A percentile compares a stretch with the other conserved stretches of the same genome.
Conservation (phyloP, 2,329 filamentous ascomycete genomes). For the Periconia macrospinosa region DNA sequence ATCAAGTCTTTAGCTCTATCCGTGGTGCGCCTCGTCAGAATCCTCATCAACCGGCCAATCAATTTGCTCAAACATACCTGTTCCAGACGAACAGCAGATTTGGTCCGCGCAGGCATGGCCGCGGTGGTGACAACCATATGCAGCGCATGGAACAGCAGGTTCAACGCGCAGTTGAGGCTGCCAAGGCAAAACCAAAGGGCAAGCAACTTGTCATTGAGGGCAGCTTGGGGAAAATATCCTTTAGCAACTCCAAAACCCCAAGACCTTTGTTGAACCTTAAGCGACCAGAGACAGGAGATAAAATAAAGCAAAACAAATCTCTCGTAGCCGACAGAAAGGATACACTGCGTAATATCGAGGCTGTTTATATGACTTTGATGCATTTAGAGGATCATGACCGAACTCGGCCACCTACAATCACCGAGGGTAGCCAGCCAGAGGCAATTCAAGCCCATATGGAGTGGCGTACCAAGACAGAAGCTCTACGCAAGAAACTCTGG, state of each 20-base stretch:
- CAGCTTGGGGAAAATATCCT: conserved; percentile 95
- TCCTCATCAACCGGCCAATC: conserved; percentile 88
- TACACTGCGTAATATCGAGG: conserved; percentile 83
- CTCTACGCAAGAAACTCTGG: conserved; percentile 83
- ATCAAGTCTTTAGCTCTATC: conserved; percentile 95
- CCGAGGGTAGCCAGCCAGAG: conserved; percentile 66
- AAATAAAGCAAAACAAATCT: conserved; percentile 47
- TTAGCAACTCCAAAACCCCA: conserved; percentile 97
- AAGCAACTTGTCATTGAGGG: conserved; percentile 96
- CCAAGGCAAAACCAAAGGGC: conserved; percentile 96
- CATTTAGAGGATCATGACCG: conserved; percentile 91
- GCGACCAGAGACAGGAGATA: conserved; percentile 69
- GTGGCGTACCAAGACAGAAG: conserved; percentile 72
- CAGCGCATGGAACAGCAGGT: conserved; percentile 99
- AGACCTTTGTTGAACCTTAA: conserved; percentile 96
- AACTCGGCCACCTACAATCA: conserved; percentile 69
- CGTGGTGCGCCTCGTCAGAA: conserved; percentile 86
- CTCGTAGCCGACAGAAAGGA: conserved; percentile 76
- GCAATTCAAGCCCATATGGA: conserved; percentile 74
- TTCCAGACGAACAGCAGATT: conserved; percentile 90
- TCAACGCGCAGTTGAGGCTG: conserved; percentile 92
- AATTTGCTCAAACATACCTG: conserved; percentile 96
- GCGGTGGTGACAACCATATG: conserved; percentile 93
- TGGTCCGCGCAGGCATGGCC: conserved; percentile 73
- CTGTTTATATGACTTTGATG: conserved; percentile 86